Evolutionary conservation across 805 yeast genomes (phyloP).

Genomic region (Pichia sporocuriosa): DNA sequence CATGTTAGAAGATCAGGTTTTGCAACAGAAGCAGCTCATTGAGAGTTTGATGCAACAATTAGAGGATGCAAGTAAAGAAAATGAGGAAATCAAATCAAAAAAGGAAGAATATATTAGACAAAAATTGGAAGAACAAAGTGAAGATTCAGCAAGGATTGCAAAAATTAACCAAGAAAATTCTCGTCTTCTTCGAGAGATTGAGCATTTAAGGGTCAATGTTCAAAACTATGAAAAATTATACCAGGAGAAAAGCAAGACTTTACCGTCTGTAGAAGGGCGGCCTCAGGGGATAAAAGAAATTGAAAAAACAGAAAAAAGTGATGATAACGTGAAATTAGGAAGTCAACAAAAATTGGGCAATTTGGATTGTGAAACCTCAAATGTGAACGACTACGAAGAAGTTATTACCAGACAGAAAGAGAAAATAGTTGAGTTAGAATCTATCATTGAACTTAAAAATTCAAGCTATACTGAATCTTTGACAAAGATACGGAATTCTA

Average conservation of each 20-base stretch:
- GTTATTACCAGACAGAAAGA: conserved; percentile 3
- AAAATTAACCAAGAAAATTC: conserved; percentile 6
- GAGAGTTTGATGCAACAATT: conserved; percentile 19
- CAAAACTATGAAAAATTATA: conserved; percentile 4
- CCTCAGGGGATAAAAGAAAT: no score
- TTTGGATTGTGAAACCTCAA: no score
- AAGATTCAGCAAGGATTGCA: conserved; percentile 1
- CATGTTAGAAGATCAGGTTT: conserved; percentile 23
- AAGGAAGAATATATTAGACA: conserved; percentile 10
- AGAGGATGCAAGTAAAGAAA: conserved; percentile 10
- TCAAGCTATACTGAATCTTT: conserved; percentile 16
- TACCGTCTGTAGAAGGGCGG: background rate
- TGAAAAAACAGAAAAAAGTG: no score
- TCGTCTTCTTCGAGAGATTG: conserved; percentile 6
- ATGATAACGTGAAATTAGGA: no score
- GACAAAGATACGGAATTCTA: conserved; percentile 16
- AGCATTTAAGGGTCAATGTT: conserved; percentile 5
- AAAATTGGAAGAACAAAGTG: background rate
- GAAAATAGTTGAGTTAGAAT: conserved; percentile 16
- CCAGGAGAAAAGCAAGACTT: background rate
- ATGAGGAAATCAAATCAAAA: conserved; percentile 1
- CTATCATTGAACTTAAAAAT: conserved; percentile 12
- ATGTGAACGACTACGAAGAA: conserved; percentile 1
- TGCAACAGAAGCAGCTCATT: conserved; percentile 23
- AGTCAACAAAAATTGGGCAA: background rate